A percentile compares a stretch with the other conserved stretches of the same genome.
phyloP scores from a whole-genome alignment of 192 early-diverging fungal genomes.

The Podila minutissima region DNA sequence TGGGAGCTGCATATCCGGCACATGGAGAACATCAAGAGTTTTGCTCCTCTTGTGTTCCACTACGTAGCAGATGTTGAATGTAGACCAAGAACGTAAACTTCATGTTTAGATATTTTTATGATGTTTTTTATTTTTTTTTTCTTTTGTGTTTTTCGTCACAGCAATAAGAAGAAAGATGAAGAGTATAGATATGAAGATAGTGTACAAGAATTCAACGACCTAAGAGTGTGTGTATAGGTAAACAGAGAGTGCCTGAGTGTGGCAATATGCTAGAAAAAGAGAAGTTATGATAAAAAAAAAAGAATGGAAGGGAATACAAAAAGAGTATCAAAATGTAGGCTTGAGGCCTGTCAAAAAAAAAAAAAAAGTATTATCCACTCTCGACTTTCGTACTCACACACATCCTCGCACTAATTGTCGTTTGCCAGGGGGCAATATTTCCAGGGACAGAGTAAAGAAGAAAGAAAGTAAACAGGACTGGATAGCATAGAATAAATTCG shows the following conservation, averaged over 20 bases:
- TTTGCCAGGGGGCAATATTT: too few relatives aligned
- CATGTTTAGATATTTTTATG: background rate
- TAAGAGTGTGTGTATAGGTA: background rate
- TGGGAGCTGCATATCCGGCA: conserved; percentile 24
- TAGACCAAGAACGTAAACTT: conserved; percentile 4
- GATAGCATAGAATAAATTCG: too few relatives aligned
- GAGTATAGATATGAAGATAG: too few relatives aligned
- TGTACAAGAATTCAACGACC: background rate
- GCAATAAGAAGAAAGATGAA: conserved; percentile 1
- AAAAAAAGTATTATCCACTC: too few relatives aligned
- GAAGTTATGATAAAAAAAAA: background rate
- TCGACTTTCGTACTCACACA: too few relatives aligned
- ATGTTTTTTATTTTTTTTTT: too few relatives aligned
- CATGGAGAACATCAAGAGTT: conserved; percentile 51
- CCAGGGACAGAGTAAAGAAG: too few relatives aligned
- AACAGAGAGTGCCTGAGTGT: background rate
- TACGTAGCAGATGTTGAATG: conserved; percentile 53
- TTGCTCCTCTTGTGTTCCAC: conserved; percentile 50
- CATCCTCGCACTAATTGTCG: too few relatives aligned
- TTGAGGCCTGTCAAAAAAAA: too few relatives aligned
- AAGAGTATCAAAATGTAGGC: too few relatives aligned
- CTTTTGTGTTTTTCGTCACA: too few relatives aligned
- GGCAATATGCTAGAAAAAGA: background rate
- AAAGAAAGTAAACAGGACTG: too few relatives aligned
- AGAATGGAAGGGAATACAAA: background rate